These are phyloP conservation scores for Colletotrichum eremochloae DNA, from an alignment of 2,329 filamentous ascomycete species.

Conservation along the genomic window DNA sequence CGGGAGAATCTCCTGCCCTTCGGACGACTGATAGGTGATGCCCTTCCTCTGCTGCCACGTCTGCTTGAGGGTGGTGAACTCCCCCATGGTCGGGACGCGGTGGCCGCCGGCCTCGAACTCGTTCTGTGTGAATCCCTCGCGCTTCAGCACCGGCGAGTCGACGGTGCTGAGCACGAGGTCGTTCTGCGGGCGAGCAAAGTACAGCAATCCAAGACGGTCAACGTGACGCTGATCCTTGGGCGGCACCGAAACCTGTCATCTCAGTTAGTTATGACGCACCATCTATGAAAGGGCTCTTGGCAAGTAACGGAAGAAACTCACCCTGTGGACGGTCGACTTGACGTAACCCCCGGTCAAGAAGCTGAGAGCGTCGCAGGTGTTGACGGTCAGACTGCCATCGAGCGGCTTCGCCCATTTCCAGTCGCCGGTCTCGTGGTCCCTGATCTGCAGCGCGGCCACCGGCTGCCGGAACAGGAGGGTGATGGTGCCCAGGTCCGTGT, in stretches of 20 bases:
- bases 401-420: slow-evolving; percentile 66
- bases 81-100: slow-evolving; percentile 52
- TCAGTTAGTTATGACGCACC: background rate
- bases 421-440: slow-evolving; percentile 57
- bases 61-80: slow-evolving; percentile 55
- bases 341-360: slow-evolving; percentile 63
- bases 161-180: slow-evolving; percentile 54
- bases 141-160: slow-evolving; percentile 54
- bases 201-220: slow-evolving; percentile 63
- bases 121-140: slow-evolving; percentile 51
- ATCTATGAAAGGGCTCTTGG: background rate
- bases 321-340: slow-evolving; percentile 58
- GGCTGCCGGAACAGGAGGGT: slow-evolving; percentile 72
- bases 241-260: slow-evolving; percentile 50
- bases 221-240: slow-evolving; percentile 59
- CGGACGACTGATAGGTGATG: slow-evolving; percentile 44
- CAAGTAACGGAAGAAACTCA: slow-evolving; percentile 21
- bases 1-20: slow-evolving; percentile 52
- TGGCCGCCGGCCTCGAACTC: slow-evolving; percentile 54
- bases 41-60: slow-evolving; percentile 54
- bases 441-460: slow-evolving; percentile 68
- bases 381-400: slow-evolving; percentile 65
- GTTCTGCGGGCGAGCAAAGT: slow-evolving; percentile 62
- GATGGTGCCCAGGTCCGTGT: slow-evolving; percentile 69
- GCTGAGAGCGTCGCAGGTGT: slow-evolving; percentile 63